phyloP scores from a whole-genome alignment of 2,329 filamentous ascomycete species.

The Nannizzia gypsea region DNA sequence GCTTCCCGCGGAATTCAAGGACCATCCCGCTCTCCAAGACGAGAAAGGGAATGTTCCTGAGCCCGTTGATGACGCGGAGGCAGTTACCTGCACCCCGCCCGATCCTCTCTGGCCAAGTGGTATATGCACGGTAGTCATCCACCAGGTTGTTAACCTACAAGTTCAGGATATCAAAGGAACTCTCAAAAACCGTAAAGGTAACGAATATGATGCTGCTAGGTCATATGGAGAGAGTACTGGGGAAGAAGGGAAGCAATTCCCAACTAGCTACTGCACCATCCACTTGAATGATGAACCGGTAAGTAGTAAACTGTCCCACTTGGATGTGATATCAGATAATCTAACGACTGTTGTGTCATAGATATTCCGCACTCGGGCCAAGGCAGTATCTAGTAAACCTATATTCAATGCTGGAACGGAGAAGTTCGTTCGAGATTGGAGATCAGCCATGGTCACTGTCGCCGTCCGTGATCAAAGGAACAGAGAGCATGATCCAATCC shows the following conservation, averaged over 20 bases:
- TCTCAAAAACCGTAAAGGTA: conserved; percentile 65
- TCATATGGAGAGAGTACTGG: conserved; percentile 75
- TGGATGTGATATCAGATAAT: conserved; percentile 3
- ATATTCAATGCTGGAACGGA: conserved; percentile 97
- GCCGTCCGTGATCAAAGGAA: conserved; percentile 81
- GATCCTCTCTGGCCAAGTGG: conserved; percentile 95
- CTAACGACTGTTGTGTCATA: conserved; percentile 18
- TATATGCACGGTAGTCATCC: conserved; percentile 71
- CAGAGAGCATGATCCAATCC: conserved; percentile 84
- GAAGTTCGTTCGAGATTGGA: conserved; percentile 85
- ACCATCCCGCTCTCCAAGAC: conserved; percentile 69
- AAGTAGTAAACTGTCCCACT: background rate
- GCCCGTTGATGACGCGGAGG: conserved; percentile 72
- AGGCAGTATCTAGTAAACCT: conserved; percentile 85
- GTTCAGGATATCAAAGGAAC: conserved; percentile 75
- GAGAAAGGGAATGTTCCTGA: conserved; percentile 69
- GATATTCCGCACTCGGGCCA: conserved; percentile 85
- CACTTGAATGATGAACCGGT: conserved; percentile 69
- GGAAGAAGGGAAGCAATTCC: conserved; percentile 66
- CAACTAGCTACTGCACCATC: conserved; percentile 90
- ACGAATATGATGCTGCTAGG: conserved; percentile 80
- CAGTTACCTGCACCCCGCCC: conserved; percentile 77
- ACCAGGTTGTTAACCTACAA: conserved; percentile 91
- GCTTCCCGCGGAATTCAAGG: conserved; percentile 59
- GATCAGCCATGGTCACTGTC: conserved; percentile 72